A percentile compares a stretch with the other conserved stretches of the same genome.
Conservation (phyloP, 805 yeast species). For the Teunomyces funiuensis region DNA sequence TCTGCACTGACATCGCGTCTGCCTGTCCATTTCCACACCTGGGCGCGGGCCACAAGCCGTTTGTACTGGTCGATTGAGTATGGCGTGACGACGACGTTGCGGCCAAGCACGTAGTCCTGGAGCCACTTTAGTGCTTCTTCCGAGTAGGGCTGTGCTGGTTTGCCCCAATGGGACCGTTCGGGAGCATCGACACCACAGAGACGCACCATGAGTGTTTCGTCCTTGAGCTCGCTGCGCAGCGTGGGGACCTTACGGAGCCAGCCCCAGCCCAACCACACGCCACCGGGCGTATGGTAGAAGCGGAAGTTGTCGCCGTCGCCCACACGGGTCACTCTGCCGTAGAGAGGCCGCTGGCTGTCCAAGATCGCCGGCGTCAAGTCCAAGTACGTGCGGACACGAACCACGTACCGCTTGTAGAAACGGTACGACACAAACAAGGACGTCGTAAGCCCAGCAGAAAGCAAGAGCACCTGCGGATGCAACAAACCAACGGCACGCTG, state of each 20-base stretch:
- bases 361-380: constrained; percentile 38
- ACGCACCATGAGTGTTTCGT: constrained; percentile 75
- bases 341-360: constrained; percentile 26
- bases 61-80: constrained; percentile 84
- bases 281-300: constrained; percentile 93
- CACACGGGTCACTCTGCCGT: constrained; percentile 82
- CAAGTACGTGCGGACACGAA: constrained; percentile 34
- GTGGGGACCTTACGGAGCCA: constrained; percentile 75
- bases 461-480: constrained; percentile 40
- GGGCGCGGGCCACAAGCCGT: constrained; percentile 80
- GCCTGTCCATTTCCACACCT: constrained; percentile 57
- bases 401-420: constrained; percentile 33
- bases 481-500: constrained; percentile 17
- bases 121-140: constrained; percentile 86
- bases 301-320: constrained; percentile 97
- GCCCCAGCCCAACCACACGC: constrained; percentile 86
- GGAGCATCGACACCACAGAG: constrained; percentile 97
- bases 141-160: constrained; percentile 84
- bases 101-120: constrained; percentile 60
- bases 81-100: constrained; percentile 72
- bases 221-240: constrained; percentile 45
- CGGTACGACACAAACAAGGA: constrained; percentile 28
- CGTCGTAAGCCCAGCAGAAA: constrained; percentile 35
- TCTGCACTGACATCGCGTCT: constrained; percentile 80
- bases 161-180: constrained; percentile 91